phyloP scores from a whole-genome alignment of 2,329 filamentous ascomycete genomes.

The Cryphonectria parasitica region DNA sequence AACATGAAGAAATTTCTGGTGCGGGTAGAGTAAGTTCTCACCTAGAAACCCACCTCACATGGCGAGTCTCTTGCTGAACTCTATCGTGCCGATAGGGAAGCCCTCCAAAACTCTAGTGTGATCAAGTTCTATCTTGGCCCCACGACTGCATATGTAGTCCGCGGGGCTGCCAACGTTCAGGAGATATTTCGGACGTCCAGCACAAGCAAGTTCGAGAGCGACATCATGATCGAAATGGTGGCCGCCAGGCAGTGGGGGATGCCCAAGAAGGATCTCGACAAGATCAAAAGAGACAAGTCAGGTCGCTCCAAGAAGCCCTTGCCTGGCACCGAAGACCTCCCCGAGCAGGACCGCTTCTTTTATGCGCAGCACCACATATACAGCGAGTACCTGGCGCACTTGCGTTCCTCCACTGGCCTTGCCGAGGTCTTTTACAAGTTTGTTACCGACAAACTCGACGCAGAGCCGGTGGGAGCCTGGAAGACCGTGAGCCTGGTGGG shows the following conservation, averaged over 20 bases:
- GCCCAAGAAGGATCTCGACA: not conserved
- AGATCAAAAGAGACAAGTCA: conserved; percentile 28
- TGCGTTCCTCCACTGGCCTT: conserved; percentile 21
- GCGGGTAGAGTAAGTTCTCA: not conserved
- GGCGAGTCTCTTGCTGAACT: not conserved
- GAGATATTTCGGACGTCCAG: conserved; percentile 4
- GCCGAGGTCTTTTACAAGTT: conserved; percentile 25
- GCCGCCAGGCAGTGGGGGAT: conserved; percentile 1
- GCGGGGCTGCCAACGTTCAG: conserved; percentile 1
- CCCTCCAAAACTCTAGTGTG: conserved; percentile 2
- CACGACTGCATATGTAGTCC: not conserved
- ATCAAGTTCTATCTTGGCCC: conserved; percentile 11
- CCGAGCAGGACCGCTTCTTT: conserved; percentile 30
- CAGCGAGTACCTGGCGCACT: conserved; percentile 27
- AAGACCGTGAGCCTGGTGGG: conserved; percentile 21
- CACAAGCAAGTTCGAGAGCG: not conserved
- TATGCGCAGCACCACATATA: conserved; percentile 26
- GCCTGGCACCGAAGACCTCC: conserved; percentile 22
- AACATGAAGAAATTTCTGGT: conserved; percentile 11
- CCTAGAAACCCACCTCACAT: not conserved
- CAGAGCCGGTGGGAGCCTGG: conserved; percentile 24
- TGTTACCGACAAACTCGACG: conserved; percentile 27
- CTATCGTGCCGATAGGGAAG: not conserved
- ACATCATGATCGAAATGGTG: not conserved
- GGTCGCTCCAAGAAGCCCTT: conserved; percentile 36